phyloP scores from a whole-genome alignment of 78 protist genomes.

The Dictyostelium capitatum region DNA sequence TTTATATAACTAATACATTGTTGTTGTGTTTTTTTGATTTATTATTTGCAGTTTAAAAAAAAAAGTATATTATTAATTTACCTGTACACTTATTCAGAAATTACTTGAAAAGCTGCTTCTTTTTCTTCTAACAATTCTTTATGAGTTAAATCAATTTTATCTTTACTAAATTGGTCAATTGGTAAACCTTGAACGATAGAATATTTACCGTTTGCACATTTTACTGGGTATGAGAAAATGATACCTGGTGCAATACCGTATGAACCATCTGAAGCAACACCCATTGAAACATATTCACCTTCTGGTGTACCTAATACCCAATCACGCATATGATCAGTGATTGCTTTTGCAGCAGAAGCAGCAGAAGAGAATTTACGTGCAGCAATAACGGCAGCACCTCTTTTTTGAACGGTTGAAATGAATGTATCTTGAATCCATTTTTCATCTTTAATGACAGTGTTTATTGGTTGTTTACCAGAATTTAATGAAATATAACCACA shows the following conservation, averaged over 20 bases:
- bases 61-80: too few relatives aligned
- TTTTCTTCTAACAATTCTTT: constrained; percentile 88
- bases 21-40: background rate
- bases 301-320: constrained; percentile 88
- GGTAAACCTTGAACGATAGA: constrained; percentile 83
- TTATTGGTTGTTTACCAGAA: constrained; percentile 47
- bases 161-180: constrained; percentile 78
- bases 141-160: constrained; percentile 73
- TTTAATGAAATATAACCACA: constrained; percentile 69
- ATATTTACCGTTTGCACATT: constrained; percentile 64
- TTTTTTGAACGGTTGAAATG: constrained; percentile 89
- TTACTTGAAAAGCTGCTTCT: constrained; percentile 33
- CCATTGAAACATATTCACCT: constrained; percentile 85
- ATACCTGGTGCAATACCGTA: constrained; percentile 73
- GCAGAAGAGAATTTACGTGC: constrained; percentile 92
- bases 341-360: constrained; percentile 93
- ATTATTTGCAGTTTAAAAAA: background rate
- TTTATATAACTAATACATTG: background rate
- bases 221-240: constrained; percentile 87
- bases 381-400: constrained; percentile 95
- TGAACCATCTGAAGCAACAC: constrained; percentile 79
- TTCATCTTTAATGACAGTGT: constrained; percentile 53
- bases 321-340: constrained; percentile 81
- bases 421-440: constrained; percentile 83
- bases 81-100: background rate